Percentiles rank a stretch among this genome's conserved stretches.
Evolutionary conservation across 2,329 filamentous ascomycete species (phyloP).

Genomic region (Ophiostoma montium): DNA sequence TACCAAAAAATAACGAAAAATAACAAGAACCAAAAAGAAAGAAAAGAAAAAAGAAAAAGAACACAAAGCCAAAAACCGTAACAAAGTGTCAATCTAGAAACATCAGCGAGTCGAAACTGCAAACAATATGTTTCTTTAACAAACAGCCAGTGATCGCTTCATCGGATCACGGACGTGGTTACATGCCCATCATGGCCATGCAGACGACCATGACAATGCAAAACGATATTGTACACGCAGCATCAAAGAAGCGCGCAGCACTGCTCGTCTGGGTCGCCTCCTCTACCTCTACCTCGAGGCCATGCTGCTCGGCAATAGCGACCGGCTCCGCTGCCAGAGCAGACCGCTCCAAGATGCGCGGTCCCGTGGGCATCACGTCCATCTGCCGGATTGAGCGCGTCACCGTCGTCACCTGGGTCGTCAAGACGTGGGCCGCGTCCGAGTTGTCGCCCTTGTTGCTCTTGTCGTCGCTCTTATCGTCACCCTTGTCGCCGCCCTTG

Average conservation of each 20-base stretch:
- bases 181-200: background rate
- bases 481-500: background rate
- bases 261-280: background rate
- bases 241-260: background rate
- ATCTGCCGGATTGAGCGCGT: background rate
- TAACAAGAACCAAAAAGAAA: background rate
- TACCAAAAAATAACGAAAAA: background rate
- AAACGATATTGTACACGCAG: background rate
- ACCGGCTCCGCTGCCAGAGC: background rate
- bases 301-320: background rate
- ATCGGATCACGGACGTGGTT: no score
- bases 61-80: background rate
- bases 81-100: background rate
- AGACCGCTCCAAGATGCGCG: background rate
- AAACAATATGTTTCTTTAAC: background rate
- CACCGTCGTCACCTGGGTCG: background rate
- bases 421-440: background rate
- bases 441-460: background rate
- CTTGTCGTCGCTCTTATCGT: background rate
- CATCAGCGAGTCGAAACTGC: background rate
- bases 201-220: background rate
- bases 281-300: background rate
- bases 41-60: background rate
- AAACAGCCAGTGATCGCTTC: no score
- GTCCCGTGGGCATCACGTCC: background rate